A percentile compares a stretch with the other conserved stretches of the same genome.
Evolutionary conservation across 805 yeast genomes (phyloP).

Genomic region (Scheffersomyces ergatensis): DNA sequence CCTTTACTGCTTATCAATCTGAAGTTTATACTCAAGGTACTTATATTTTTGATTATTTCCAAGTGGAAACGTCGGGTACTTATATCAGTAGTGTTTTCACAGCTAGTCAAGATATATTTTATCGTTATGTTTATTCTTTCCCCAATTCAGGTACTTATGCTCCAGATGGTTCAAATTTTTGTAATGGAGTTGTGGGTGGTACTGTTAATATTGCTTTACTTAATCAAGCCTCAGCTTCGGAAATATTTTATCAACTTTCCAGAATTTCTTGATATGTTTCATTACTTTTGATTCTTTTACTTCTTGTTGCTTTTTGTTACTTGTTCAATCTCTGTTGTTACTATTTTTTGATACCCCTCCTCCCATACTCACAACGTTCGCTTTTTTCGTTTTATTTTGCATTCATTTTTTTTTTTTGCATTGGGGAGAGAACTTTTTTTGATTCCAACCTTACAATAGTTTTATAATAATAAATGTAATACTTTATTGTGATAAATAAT

Average conservation of each 20-base stretch:
- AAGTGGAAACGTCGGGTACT: slow-evolving; percentile 9
- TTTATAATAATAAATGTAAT: too few species aligned
- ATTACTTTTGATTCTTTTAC: too few species aligned
- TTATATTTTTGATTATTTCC: slow-evolving; percentile 8
- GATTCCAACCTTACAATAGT: too few species aligned
- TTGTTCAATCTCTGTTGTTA: too few species aligned
- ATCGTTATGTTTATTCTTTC: slow-evolving; percentile 5
- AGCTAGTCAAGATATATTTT: slow-evolving; percentile 6
- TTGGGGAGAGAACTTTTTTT: too few species aligned
- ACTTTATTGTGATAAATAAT: too few species aligned
- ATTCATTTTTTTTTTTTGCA: too few species aligned
- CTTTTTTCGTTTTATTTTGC: too few species aligned
- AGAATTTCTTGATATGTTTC: too few species aligned
- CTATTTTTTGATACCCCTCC: background rate
- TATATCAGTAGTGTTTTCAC: slow-evolving; percentile 6
- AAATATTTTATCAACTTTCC: slow-evolving; percentile 5
- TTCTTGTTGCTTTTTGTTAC: too few species aligned
- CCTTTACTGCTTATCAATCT: background rate
- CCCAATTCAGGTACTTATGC: slow-evolving; percentile 2
- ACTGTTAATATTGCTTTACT: slow-evolving; percentile 9
- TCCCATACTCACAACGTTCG: too few species aligned
- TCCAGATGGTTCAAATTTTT: slow-evolving; percentile 7
- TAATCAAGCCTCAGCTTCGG: slow-evolving; percentile 14
- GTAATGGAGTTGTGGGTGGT: slow-evolving; percentile 6
- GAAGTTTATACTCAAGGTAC: slow-evolving; percentile 7